phyloP scores from a whole-genome alignment of 2,329 filamentous ascomycete genomes.

The Fusarium metavorans region DNA sequence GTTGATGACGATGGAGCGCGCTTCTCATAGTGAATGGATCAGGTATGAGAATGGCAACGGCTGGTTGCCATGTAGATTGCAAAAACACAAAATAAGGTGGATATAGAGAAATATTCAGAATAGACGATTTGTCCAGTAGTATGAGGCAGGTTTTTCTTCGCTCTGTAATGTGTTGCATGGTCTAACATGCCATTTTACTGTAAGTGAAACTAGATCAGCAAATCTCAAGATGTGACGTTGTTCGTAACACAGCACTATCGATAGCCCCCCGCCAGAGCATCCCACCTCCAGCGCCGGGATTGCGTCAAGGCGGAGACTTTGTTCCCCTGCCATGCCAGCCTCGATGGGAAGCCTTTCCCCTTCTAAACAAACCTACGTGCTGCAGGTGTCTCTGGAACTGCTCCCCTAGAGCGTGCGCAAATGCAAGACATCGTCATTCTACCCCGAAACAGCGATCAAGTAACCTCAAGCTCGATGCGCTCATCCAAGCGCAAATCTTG shows the following conservation, averaged over 20 bases:
- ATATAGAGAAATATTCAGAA: slow-evolving; percentile 10
- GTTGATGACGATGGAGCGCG: background rate
- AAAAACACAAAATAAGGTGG: slow-evolving; percentile 1
- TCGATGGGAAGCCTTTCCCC: slow-evolving; percentile 8
- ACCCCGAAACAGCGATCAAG: background rate
- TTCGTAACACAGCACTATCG: slow-evolving; percentile 13
- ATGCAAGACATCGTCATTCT: background rate
- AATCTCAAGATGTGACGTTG: slow-evolving; percentile 26
- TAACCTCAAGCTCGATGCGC: background rate
- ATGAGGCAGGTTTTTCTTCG: background rate
- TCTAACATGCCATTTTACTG: slow-evolving; percentile 13
- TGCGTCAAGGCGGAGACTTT: slow-evolving; percentile 26
- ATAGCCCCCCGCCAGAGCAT: slow-evolving; percentile 12
- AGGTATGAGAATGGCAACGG: background rate
- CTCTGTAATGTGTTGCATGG: background rate
- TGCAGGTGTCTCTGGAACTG: background rate
- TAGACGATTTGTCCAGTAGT: background rate
- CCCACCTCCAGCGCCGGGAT: background rate
- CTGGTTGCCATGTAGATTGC: slow-evolving; percentile 4
- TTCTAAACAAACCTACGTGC: background rate
- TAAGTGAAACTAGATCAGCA: slow-evolving; percentile 6
- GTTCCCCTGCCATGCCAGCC: background rate
- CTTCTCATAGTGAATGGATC: background rate
- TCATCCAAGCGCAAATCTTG: slow-evolving; percentile 5
- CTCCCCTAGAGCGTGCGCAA: background rate